Conservation (phyloP, 2,329 filamentous ascomycete genomes). For the Calonectria montana region DNA sequence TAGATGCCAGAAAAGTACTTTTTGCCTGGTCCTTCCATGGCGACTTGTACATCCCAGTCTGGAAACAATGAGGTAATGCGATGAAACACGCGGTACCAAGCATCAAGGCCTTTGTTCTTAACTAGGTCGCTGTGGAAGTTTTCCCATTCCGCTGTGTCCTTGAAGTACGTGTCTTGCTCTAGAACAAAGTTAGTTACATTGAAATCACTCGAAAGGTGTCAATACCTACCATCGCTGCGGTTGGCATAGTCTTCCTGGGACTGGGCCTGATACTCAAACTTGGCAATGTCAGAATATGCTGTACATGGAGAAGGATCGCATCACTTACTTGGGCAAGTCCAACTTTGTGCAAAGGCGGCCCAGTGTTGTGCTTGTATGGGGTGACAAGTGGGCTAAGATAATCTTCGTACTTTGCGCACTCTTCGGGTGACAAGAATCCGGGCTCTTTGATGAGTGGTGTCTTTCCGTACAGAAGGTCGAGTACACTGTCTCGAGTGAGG, state of each 20-base stretch:
- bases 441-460: neutral
- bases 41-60: neutral
- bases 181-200: neutral
- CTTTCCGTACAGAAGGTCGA: neutral
- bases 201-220: neutral
- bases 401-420: neutral
- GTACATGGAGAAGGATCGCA: fast-evolving
- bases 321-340: neutral
- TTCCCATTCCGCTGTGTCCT: neutral
- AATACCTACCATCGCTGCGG: neutral
- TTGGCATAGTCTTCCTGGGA: neutral
- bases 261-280: neutral
- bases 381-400: neutral
- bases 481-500: neutral
- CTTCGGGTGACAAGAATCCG: neutral
- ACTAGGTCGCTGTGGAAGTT: neutral
- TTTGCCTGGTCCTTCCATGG: neutral
- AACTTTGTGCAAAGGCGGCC: neutral
- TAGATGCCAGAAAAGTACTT: neutral
- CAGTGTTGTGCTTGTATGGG: conserved; percentile 1
- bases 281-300: neutral
- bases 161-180: conserved; percentile 3
- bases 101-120: neutral
- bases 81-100: neutral
- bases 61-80: neutral